Conservation (phyloP, 768 basidiomycete genomes). For the Macrolepiota dolichaula region DNA sequence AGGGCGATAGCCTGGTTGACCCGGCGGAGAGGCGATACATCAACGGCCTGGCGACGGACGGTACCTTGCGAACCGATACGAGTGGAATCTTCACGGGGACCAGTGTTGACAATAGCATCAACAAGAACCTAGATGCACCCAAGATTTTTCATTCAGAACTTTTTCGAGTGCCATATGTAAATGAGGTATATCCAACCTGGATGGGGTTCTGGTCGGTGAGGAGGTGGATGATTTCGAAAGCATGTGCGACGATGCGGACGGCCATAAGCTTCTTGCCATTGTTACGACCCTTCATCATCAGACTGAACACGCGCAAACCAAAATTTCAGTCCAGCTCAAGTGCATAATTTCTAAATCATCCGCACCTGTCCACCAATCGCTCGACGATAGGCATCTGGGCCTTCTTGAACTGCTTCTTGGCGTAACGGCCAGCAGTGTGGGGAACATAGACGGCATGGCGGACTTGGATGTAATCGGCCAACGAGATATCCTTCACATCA, state of each 20-base stretch:
- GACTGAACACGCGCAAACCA: slow-evolving; percentile 52
- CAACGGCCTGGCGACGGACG: slow-evolving; percentile 98
- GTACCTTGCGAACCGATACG: slow-evolving; percentile 99
- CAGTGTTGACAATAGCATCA: slow-evolving; percentile 99
- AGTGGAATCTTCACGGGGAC: slow-evolving; percentile 98
- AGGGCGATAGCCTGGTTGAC: slow-evolving; percentile 98
- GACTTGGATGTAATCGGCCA: slow-evolving; percentile 99
- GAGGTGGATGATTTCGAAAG: slow-evolving; percentile 99
- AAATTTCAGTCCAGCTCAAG: not conserved
- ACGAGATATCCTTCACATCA: slow-evolving; percentile 98
- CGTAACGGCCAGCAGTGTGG: slow-evolving; percentile 98
- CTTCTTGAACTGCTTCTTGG: slow-evolving; percentile 99
- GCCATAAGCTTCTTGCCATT: slow-evolving; percentile 99
- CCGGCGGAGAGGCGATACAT: slow-evolving; percentile 96
- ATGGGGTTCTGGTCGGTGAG: slow-evolving; percentile 99
- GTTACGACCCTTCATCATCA: slow-evolving; percentile 99
- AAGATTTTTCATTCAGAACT: slow-evolving; percentile 7
- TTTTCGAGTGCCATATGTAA: not conserved
- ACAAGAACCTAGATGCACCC: slow-evolving; percentile 67
- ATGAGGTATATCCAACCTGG: slow-evolving; percentile 61
- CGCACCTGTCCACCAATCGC: slow-evolving; percentile 94
- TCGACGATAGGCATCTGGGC: slow-evolving; percentile 99
- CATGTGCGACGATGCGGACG: slow-evolving; percentile 98
- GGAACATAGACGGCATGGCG: slow-evolving; percentile 96
- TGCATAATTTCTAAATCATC: not conserved